Evolutionary conservation across 2,329 filamentous ascomycete species (phyloP), one percentile per base, ranked within the genome.

Genomic region (Colletotrichum noveboracense): DNA sequence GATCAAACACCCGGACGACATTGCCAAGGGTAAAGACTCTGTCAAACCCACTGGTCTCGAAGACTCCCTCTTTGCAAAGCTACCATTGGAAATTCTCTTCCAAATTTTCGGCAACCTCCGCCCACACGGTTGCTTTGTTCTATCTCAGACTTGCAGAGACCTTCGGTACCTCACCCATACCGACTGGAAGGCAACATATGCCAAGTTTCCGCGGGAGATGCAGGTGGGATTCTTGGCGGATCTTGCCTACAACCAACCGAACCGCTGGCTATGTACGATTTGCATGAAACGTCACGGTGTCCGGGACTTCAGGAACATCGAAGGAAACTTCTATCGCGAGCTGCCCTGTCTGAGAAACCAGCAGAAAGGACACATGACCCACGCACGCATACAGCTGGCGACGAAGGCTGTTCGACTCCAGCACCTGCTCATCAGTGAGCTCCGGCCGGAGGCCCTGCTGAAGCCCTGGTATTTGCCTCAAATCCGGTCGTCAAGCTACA

Each of bases 201-300:
- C 18, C 6, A 52, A 21, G 43, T 13, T 21, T 52, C 2, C 43
- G 2, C 6, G 3, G 3, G n/a, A 52, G 18, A 21, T 21, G n/a
- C n/a, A 52, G 43, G 10, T 52, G 43, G n/a, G 3, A 0, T 52
- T 52, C n/a, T 52, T 21, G 43, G 10, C 43, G 1, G 43, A 52
- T 52, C 6, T 52, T 1, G 13, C 43, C 6, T 21, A 2, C 2
- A 21, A 1, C n/a, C 43, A 52, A 1, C n/a, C 43, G 43, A 52
- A 52, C n/a, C n/a, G 43, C n/a, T 52, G 43, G 43, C 2, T 52
- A 1, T 52, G 43, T 3, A 13, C 6, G n/a, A 21, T 52, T 21
- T 52, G 43, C 6, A 5, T 21, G 43, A 21, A 4, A 0, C n/a
- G n/a, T 1, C 43, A 52, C 4, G 2, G 0, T 21, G 43, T 3